Percentiles rank a stretch among this genome's conserved stretches.
These are phyloP conservation scores for Apostasia shenzhenica DNA, from an alignment of 106 monocot genomes.

Conservation along the genomic window DNA sequence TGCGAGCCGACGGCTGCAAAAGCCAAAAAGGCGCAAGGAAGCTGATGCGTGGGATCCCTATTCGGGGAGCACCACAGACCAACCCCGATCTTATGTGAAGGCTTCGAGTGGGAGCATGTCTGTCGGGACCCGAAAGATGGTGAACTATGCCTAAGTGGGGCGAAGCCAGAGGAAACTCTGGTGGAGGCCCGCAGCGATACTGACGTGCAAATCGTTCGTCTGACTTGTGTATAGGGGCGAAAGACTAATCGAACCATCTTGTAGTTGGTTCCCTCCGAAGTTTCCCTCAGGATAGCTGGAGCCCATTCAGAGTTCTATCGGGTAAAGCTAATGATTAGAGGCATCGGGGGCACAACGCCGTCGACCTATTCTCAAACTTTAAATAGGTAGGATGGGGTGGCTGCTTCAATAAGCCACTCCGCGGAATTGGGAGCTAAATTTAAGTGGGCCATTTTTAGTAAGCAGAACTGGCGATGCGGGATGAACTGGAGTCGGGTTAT, in stretches of 20 bases:
- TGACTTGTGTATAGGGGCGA: conserved; percentile 5
- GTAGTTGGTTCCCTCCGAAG: no score
- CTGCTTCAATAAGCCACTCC: no score
- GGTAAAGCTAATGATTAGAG: no score
- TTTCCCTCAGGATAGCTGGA: no score
- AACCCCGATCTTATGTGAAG: conserved; percentile 27
- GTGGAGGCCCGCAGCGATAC: not conserved
- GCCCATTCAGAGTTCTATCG: no score
- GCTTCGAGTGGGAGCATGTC: conserved; percentile 29
- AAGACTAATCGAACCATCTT: conserved; percentile 6
- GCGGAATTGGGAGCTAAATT: no score
- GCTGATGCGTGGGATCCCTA: conserved; percentile 22
- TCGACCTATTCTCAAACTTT: no score
- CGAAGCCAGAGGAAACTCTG: conserved; percentile 4
- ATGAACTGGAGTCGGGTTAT: no score
- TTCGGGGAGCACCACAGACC: conserved; percentile 12
- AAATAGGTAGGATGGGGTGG: not conserved
- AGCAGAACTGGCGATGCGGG: no score
- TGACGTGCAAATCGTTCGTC: not conserved
- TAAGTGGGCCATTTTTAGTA: no score
- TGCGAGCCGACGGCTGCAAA: conserved; percentile 21
- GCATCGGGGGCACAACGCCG: no score
- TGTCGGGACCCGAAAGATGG: conserved; percentile 21
- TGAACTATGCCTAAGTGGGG: not conserved
- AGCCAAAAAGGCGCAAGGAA: conserved; percentile 29